A percentile compares a stretch with the other conserved stretches of the same genome.
Evolutionary conservation across 2,329 filamentous ascomycete genomes (phyloP).

Genomic region (Chrysoporthe cubensis): DNA sequence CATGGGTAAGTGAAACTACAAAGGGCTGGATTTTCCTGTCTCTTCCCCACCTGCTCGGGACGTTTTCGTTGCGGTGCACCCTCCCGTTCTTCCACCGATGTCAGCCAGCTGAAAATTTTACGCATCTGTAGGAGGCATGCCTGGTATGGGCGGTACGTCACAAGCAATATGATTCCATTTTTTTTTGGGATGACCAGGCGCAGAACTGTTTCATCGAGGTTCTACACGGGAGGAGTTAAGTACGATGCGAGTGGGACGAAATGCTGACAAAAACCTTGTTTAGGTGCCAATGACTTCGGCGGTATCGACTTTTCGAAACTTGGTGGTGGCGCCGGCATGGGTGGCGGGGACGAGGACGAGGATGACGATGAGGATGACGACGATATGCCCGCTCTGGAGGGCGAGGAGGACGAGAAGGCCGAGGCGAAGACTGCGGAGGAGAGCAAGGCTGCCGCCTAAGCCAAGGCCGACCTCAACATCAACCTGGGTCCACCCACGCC

Average conservation of each 20-base stretch:
- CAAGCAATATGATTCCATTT: constrained; percentile 1
- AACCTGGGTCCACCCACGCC: background rate
- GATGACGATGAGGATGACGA: constrained; percentile 69
- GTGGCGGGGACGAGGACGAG: constrained; percentile 52
- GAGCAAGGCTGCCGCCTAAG: constrained; percentile 42
- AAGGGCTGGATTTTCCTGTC: constrained; percentile 13
- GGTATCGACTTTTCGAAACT: constrained; percentile 96
- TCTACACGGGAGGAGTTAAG: background rate
- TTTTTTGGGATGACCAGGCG: constrained; percentile 3
- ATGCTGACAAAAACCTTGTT: constrained; percentile 17
- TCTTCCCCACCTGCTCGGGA: constrained; percentile 2
- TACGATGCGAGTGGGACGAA: background rate
- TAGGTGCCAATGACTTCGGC: constrained; percentile 59
- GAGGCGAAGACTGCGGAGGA: constrained; percentile 42
- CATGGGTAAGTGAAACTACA: constrained; percentile 56
- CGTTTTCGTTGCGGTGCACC: constrained; percentile 9
- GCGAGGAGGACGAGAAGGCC: constrained; percentile 54
- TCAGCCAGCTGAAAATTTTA: constrained; percentile 30
- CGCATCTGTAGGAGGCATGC: constrained; percentile 53
- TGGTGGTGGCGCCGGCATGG: constrained; percentile 60
- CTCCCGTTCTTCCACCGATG: background rate
- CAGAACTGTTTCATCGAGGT: background rate
- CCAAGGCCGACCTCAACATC: constrained; percentile 1
- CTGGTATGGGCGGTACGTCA: constrained; percentile 55
- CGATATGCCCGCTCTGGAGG: constrained; percentile 84